These are phyloP conservation scores for Kwoniella bestiolae DNA, from an alignment of 768 basidiomycete species.

Conservation along the genomic window DNA sequence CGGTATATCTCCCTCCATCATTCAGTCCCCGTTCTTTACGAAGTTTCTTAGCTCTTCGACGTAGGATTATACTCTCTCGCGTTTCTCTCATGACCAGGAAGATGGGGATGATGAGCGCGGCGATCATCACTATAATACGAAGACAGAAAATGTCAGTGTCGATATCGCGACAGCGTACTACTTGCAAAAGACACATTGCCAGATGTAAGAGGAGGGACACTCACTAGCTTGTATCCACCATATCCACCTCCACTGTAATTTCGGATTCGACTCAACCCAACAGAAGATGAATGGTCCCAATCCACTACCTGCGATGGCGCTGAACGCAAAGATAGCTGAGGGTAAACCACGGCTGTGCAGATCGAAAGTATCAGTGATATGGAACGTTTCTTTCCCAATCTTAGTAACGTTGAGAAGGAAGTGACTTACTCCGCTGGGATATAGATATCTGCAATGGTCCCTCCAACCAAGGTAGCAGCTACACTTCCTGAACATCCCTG, in stretches of 20 bases:
- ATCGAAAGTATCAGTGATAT: background rate
- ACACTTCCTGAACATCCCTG: slow-evolving; percentile 55
- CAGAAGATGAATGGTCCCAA: slow-evolving; percentile 69
- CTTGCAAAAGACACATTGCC: too few relatives aligned
- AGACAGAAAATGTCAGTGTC: background rate
- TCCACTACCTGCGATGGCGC: slow-evolving; percentile 67
- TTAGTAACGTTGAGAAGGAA: background rate
- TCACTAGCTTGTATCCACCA: slow-evolving; percentile 73
- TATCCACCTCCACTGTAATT: slow-evolving; percentile 78
- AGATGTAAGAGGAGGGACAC: background rate
- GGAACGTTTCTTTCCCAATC: background rate
- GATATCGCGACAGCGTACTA: too few relatives aligned
- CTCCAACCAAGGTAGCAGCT: slow-evolving; percentile 58
- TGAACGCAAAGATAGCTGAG: slow-evolving; percentile 73
- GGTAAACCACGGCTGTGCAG: slow-evolving; percentile 70
- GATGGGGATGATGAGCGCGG: slow-evolving; percentile 63
- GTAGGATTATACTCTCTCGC: slow-evolving; percentile 70
- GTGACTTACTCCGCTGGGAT: slow-evolving; percentile 25
- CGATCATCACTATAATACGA: slow-evolving; percentile 60
- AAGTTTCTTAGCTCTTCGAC: slow-evolving; percentile 66
- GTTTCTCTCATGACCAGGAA: slow-evolving; percentile 73
- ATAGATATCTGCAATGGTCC: slow-evolving; percentile 59
- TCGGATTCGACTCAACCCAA: slow-evolving; percentile 64
- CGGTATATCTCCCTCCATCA: slow-evolving; percentile 46
- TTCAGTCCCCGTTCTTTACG: slow-evolving; percentile 70